These are phyloP conservation scores for Santalum album DNA, from an alignment of 164 flowering plant genomes.

Conservation along the genomic window DNA sequence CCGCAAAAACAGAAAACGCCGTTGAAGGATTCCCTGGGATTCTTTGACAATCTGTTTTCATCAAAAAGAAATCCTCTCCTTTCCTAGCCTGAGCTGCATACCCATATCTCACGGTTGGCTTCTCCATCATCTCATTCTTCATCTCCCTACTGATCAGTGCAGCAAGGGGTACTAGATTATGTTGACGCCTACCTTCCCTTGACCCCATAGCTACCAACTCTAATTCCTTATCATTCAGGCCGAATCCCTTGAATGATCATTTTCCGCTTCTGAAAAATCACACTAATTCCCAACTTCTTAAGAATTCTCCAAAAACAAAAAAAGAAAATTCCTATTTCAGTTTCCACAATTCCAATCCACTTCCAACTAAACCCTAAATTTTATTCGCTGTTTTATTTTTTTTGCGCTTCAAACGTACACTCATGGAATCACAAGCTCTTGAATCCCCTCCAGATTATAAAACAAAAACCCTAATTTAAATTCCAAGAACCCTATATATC, in stretches of 20 bases:
- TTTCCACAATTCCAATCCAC: neutral
- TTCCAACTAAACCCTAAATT: neutral
- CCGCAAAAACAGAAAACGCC: constrained; percentile 60
- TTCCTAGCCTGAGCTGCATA: constrained; percentile 55
- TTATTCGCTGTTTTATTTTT: neutral
- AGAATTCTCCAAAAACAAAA: neutral
- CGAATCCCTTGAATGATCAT: neutral
- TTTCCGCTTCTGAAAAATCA: neutral
- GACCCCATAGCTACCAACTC: constrained; percentile 33
- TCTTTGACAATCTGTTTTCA: constrained; percentile 56
- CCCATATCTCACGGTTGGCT: constrained; percentile 53
- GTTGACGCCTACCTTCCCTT: constrained; percentile 31
- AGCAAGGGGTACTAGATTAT: constrained; percentile 59
- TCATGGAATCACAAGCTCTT: neutral
- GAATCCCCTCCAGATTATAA: neutral
- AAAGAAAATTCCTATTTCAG: too few relatives aligned
- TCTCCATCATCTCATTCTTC: constrained; percentile 65
- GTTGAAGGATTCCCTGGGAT: constrained; percentile 56
- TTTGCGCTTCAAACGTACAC: neutral
- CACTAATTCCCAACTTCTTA: neutral
- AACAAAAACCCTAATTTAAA: neutral
- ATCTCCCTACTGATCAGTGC: constrained; percentile 58
- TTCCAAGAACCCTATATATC: neutral
- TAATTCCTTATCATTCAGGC: neutral
- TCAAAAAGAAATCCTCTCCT: constrained; percentile 63